Base-by-base conservation (phyloP, 2,329 filamentous ascomycete species). In the Massarina eburnea region DNA sequence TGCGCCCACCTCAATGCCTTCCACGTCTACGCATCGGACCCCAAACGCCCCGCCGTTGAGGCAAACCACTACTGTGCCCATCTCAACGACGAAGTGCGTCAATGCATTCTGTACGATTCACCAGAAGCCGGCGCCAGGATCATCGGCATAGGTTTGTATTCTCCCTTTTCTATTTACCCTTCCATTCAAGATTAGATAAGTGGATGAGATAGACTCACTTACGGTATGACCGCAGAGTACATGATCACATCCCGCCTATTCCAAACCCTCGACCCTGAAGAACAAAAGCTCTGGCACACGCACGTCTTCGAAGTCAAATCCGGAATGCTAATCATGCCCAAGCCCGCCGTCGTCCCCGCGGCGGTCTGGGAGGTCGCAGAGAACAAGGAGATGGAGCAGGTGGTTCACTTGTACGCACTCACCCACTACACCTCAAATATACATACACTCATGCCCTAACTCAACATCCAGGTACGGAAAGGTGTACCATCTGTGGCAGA, bases 1-100 rank as follows among this genome's bases (percentile, higher is more conserved):
- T 94, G 89, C 69, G 89, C 88, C 1, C 88, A 92, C 62, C 77
- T 95, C 1, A 91, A 94, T 59, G 89, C 88, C n/a, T 91, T 91
- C 62, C 90, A 95, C 62, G 82, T 85, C 38, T 94, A 94, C 62
- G 85, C 84, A n/a, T 78, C 82, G 20, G 86, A 92, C 36, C 82
- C 84, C 0, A 78, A 73, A 1, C 82, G 87, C 12, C n/a, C n/a
- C n/a, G 78, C 75, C 30, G 84, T 95, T 1, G 88, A 94, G 66
- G 76, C 89, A 1, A 91, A 94, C 62, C 89, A 95, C 68, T 95
- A 94, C 71, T 95, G 90, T 65, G 80, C 85, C 1, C 89, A 94
- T 59, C 59, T 94, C 3, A 90, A 80, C 49, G 79, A 85, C 59
- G 89, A 94, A 51, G 78, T 95, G 45, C 81, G 90, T 3, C 89